A percentile compares a stretch with the other conserved stretches of the same genome.
Evolutionary conservation across 1,139 yeast genomes (phyloP).

Genomic region (Hemisphaericaspora subhashii): DNA sequence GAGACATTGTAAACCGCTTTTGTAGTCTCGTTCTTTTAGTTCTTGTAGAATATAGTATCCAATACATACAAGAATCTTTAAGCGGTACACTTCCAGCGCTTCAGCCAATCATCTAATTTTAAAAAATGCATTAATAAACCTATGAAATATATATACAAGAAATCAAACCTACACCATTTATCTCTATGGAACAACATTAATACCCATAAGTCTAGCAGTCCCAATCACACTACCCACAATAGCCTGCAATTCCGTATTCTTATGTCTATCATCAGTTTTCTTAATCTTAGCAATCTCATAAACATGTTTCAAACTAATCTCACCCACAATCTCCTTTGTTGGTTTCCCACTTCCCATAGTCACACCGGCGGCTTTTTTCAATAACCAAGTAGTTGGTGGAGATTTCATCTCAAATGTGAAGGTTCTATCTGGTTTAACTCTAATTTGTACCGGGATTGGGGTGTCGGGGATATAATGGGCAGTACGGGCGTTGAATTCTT

Average conservation of each 20-base stretch:
- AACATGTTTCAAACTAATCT: conserved; percentile 79
- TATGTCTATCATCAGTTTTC: conserved; percentile 81
- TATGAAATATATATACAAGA: conserved; percentile 12
- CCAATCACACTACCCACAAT: conserved; percentile 82
- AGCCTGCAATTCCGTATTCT: conserved; percentile 65
- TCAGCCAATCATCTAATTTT: too few relatives aligned
- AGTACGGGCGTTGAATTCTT: conserved; percentile 96
- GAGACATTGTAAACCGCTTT: too few relatives aligned
- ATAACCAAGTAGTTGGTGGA: conserved; percentile 88
- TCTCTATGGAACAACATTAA: conserved; percentile 66
- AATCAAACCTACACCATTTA: not conserved
- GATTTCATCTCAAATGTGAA: conserved; percentile 85
- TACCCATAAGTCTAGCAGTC: conserved; percentile 86
- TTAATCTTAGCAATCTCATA: conserved; percentile 95
- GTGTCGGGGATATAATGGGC: conserved; percentile 81
- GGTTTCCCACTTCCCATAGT: conserved; percentile 74
- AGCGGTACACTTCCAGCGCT: too few relatives aligned
- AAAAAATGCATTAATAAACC: too few relatives aligned
- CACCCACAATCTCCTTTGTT: conserved; percentile 56
- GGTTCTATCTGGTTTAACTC: conserved; percentile 89
- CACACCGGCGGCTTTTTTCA: conserved; percentile 82
- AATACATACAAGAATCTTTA: too few relatives aligned
- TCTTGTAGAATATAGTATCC: too few relatives aligned
- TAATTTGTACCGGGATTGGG: conserved; percentile 84
- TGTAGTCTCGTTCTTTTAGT: too few relatives aligned